phyloP scores from a whole-genome alignment of 2,329 filamentous ascomycete genomes.

The Pyricularia sp. region DNA sequence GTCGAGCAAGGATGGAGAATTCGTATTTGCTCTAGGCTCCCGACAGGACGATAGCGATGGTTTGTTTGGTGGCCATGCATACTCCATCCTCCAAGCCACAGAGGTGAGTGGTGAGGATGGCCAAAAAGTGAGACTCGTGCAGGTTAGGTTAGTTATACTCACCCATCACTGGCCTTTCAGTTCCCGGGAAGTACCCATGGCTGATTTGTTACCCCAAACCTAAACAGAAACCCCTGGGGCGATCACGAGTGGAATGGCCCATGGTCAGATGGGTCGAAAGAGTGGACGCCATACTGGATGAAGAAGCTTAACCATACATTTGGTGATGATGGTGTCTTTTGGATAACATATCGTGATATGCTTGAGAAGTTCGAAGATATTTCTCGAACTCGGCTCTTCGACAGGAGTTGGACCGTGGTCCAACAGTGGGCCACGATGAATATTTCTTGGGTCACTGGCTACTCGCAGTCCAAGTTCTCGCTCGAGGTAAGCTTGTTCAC shows the following conservation, averaged over 20 bases:
- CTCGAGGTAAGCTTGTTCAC: slow-evolving; percentile 17
- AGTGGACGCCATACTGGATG: slow-evolving; percentile 70
- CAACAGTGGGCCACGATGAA: slow-evolving; percentile 33
- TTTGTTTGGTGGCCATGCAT: slow-evolving; percentile 36
- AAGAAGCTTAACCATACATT: slow-evolving; percentile 55
- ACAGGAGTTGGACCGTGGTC: slow-evolving; percentile 33
- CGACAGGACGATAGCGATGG: slow-evolving; percentile 22
- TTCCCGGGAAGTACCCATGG: background rate
- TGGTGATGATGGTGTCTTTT: slow-evolving; percentile 53
- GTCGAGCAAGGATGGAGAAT: slow-evolving; percentile 56
- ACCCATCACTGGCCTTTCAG: slow-evolving; percentile 7
- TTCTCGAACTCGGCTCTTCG: slow-evolving; percentile 36
- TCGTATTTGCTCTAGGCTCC: slow-evolving; percentile 38
- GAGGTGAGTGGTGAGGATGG: slow-evolving; percentile 33
- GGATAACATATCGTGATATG: slow-evolving; percentile 36
- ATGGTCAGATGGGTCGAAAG: slow-evolving; percentile 64
- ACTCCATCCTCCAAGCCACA: slow-evolving; percentile 38
- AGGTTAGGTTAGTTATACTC: slow-evolving; percentile 27
- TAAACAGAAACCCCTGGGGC: slow-evolving; percentile 56
- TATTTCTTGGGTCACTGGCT: slow-evolving; percentile 35
- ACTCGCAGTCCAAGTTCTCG: slow-evolving; percentile 33
- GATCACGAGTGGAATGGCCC: slow-evolving; percentile 58
- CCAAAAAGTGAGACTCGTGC: slow-evolving; percentile 27
- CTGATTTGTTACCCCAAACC: background rate
- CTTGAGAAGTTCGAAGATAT: slow-evolving; percentile 33